Evolutionary conservation across 352 stramenopile genomes (phyloP).

Genomic region (Pythium rishiriense): DNA sequence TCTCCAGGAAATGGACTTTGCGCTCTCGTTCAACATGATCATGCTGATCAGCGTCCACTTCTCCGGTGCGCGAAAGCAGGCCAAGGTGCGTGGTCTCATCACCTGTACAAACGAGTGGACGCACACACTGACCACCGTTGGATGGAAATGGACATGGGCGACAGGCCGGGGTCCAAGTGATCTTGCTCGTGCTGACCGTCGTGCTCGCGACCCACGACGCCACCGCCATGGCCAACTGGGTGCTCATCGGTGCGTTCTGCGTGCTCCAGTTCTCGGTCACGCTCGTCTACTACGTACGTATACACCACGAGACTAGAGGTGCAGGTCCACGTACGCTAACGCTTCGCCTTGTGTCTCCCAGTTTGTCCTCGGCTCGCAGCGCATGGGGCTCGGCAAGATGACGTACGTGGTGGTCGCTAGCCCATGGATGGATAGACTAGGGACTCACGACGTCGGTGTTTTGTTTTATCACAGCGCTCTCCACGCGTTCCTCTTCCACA

Average conservation of each 20-base stretch:
- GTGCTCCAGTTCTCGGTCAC: constrained; percentile 36
- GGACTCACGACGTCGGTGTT: not conserved
- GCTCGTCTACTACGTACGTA: constrained; percentile 38
- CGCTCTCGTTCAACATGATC: constrained; percentile 48
- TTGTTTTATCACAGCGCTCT: constrained; percentile 22
- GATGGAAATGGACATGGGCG: not conserved
- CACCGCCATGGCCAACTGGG: constrained; percentile 41
- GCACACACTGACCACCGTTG: no score
- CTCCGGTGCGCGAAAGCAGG: constrained; percentile 40
- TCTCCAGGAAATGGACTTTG: constrained; percentile 44
- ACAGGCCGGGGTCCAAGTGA: constrained; percentile 35
- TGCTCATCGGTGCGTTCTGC: constrained; percentile 30
- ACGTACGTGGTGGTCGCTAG: constrained; percentile 17
- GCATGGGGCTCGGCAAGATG: constrained; percentile 25
- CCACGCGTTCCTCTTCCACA: constrained; percentile 33
- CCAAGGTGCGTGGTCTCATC: constrained; percentile 26
- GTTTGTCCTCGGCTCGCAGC: constrained; percentile 32
- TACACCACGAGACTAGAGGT: no score
- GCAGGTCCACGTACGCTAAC: no score
- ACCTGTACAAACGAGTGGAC: not conserved
- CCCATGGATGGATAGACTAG: not conserved
- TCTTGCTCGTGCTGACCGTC: constrained; percentile 38
- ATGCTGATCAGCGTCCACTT: constrained; percentile 40
- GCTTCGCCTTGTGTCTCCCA: constrained; percentile 12
- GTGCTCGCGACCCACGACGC: constrained; percentile 36